phyloP scores from a whole-genome alignment of 805 yeast species.

The Sugiyamaella smithiae region DNA sequence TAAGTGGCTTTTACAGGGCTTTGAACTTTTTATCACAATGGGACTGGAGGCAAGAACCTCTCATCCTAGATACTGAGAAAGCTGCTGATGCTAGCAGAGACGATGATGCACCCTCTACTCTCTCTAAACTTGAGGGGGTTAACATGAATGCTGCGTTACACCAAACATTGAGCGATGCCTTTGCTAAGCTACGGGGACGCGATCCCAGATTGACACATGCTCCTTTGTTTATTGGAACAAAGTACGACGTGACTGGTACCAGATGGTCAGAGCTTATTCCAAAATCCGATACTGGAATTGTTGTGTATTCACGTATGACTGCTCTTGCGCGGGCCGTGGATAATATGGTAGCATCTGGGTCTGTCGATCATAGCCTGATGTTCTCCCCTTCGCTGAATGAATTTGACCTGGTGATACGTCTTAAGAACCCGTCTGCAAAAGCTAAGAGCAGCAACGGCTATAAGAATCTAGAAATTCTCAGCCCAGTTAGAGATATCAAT shows the following conservation, averaged over 20 bases:
- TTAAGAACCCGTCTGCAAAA: conserved; percentile 47
- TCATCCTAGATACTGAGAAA: conserved; percentile 68
- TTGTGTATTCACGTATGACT: conserved; percentile 84
- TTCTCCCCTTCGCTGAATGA: conserved; percentile 83
- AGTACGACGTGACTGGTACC: conserved; percentile 81
- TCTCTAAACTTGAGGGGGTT: conserved; percentile 32
- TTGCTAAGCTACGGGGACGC: conserved; percentile 61
- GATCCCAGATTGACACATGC: conserved; percentile 81
- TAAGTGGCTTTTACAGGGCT: conserved; percentile 75
- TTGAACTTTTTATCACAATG: conserved; percentile 70
- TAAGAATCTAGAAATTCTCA: conserved; percentile 42
- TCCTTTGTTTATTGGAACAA: conserved; percentile 80
- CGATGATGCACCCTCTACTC: conserved; percentile 12
- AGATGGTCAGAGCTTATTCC: conserved; percentile 68
- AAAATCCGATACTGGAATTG: conserved; percentile 45
- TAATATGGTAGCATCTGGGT: conserved; percentile 40
- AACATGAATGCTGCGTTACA: conserved; percentile 54
- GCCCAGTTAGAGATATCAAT: conserved; percentile 37
- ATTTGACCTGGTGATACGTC: conserved; percentile 72
- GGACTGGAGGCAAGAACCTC: conserved; percentile 93
- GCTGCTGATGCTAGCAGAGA: conserved; percentile 25
- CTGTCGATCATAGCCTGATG: conserved; percentile 32
- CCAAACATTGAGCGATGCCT: conserved; percentile 61
- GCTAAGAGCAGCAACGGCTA: conserved; percentile 36
- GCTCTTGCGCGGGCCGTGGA: conserved; percentile 78